Evolutionary conservation across 768 basidiomycete genomes (phyloP).

Genomic region (Dioszegia aurantiaca): DNA sequence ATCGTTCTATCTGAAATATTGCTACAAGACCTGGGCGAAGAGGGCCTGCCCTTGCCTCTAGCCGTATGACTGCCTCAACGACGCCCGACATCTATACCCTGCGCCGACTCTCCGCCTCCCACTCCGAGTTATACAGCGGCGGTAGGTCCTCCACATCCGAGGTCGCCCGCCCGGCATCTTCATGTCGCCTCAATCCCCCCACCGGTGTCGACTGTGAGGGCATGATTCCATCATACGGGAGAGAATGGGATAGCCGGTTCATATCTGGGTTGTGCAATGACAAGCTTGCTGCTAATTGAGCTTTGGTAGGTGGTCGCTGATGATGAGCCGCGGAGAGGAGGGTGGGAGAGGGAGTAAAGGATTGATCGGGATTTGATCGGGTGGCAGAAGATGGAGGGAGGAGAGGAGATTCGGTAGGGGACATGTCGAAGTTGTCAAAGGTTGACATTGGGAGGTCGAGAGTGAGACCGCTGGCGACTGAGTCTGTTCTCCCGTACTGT

Average conservation of each 20-base stretch:
- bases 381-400: neutral
- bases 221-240: conserved; percentile 12
- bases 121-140: conserved; percentile 38
- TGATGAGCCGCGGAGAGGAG: neutral
- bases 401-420: neutral
- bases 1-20: too few relatives aligned
- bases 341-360: neutral
- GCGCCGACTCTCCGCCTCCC: conserved; percentile 22
- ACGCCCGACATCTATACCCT: neutral
- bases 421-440: neutral
- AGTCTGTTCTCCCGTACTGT: conserved; percentile 24
- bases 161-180: conserved; percentile 35
- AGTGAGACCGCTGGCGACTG: conserved; percentile 13
- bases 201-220: conserved; percentile 20
- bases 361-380: neutral
- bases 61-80: too few relatives aligned
- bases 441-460: conserved; percentile 15
- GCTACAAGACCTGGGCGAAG: too few relatives aligned
- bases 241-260: conserved; percentile 1
- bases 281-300: conserved; percentile 32
- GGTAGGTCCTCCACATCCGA: conserved; percentile 38
- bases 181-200: conserved; percentile 38
- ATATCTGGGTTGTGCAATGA: conserved; percentile 30
- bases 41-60: too few relatives aligned
- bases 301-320: conserved; percentile 23